These are phyloP conservation scores for Hericium erinaceus DNA, from an alignment of 768 basidiomycete species.

Conservation along the genomic window DNA sequence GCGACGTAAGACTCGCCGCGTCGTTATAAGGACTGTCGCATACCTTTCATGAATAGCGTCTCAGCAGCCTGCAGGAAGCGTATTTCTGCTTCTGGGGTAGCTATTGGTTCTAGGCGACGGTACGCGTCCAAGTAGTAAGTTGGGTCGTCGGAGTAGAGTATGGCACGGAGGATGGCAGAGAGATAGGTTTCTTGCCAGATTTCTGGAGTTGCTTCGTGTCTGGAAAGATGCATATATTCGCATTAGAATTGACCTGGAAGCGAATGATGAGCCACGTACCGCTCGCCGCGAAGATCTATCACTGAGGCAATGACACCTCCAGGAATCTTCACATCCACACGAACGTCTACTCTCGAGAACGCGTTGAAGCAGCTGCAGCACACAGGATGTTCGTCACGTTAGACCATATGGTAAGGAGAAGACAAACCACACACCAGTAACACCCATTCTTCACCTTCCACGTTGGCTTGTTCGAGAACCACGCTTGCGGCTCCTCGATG, in stretches of 20 bases:
- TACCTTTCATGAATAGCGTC: constrained; percentile 79
- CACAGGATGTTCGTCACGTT: neutral
- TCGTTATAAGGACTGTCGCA: constrained; percentile 2
- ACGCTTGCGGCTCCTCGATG: constrained; percentile 83
- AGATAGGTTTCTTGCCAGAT: constrained; percentile 98
- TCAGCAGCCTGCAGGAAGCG: constrained; percentile 89
- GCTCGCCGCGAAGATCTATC: constrained; percentile 88
- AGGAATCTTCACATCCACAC: constrained; percentile 97
- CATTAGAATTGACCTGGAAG: no score
- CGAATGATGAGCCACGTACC: constrained; percentile 39
- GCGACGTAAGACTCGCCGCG: neutral
- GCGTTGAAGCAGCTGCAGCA: constrained; percentile 88
- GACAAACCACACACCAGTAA: constrained; percentile 58
- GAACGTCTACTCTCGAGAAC: constrained; percentile 91
- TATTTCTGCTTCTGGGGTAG: constrained; percentile 78
- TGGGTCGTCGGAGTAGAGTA: constrained; percentile 93
- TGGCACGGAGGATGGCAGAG: constrained; percentile 83
- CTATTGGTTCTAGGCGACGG: constrained; percentile 92
- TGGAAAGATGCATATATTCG: constrained; percentile 17
- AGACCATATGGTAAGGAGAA: neutral
- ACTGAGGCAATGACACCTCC: constrained; percentile 94
- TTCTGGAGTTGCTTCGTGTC: constrained; percentile 84
- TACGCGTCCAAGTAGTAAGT: constrained; percentile 88
- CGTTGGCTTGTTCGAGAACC: constrained; percentile 77
- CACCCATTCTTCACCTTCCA: constrained; percentile 94